Conservation (phyloP, 108 stramenopile species). For the Nitzschia sp. region DNA sequence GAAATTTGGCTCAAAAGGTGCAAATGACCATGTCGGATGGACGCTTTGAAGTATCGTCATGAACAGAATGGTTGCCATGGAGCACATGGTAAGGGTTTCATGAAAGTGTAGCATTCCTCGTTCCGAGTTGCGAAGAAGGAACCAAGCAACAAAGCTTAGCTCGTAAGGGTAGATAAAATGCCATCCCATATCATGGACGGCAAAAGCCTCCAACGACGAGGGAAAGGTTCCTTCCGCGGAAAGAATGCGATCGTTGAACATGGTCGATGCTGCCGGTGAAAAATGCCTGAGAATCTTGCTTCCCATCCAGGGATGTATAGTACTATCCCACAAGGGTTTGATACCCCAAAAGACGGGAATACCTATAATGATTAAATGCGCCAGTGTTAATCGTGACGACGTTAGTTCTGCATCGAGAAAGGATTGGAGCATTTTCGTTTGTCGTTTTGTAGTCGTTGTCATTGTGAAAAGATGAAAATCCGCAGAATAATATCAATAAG, state of each 20-base stretch:
- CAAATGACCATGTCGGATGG: background rate
- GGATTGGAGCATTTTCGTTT: slow-evolving; percentile 1
- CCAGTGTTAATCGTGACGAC: background rate
- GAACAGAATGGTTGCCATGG: background rate
- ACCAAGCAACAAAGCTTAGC: slow-evolving; percentile 1
- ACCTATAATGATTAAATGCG: background rate
- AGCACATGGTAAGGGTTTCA: background rate
- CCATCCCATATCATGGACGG: slow-evolving; percentile 8
- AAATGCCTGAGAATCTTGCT: background rate
- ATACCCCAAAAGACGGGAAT: slow-evolving; percentile 4
- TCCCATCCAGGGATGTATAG: slow-evolving; percentile 4
- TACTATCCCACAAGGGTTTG: background rate
- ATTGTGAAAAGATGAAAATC: too few species aligned
- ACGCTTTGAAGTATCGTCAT: background rate
- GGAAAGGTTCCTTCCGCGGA: background rate
- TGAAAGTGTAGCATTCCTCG: slow-evolving; percentile 1
- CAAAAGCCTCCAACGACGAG: background rate
- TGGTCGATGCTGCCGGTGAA: background rate
- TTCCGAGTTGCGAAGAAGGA: background rate
- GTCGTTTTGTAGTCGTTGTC: background rate
- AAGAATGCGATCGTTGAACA: slow-evolving; percentile 9
- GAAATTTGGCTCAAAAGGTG: slow-evolving; percentile 2
- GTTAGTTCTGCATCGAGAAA: background rate
- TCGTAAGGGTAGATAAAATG: slow-evolving; percentile 5
- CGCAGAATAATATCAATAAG: too few species aligned